Conservation (phyloP, 2,329 filamentous ascomycete genomes). For the Pseudonectria buxi region DNA sequence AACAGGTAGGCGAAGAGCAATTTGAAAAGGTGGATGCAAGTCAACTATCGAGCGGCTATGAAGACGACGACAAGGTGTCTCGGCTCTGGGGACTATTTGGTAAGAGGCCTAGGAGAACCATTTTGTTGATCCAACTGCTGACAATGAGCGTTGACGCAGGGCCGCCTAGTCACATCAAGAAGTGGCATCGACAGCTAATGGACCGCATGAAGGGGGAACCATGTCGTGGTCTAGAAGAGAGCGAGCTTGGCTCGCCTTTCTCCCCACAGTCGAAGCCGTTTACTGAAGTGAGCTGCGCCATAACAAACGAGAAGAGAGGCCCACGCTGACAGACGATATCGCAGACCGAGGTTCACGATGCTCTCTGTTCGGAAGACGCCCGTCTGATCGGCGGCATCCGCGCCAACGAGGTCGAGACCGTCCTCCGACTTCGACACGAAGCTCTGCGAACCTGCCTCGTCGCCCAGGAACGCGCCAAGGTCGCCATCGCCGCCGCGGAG, state of each 20-base stretch:
- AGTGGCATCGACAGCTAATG: constrained; percentile 5
- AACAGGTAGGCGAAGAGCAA: too few species aligned
- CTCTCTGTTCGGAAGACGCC: constrained; percentile 13
- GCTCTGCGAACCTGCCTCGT: constrained; percentile 8
- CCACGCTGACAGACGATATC: constrained; percentile 1
- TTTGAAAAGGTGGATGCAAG: too few species aligned
- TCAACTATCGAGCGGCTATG: too few species aligned
- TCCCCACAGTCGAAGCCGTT: constrained; percentile 7
- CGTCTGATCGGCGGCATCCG: constrained; percentile 17
- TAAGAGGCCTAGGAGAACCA: not conserved
- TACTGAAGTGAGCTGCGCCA: constrained; percentile 10
- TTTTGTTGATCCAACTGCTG: not conserved
- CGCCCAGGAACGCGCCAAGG: constrained; percentile 1
- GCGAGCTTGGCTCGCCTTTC: not conserved
- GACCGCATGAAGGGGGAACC: not conserved
- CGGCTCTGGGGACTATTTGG: too few species aligned
- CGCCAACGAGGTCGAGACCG: constrained; percentile 6
- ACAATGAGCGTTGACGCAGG: not conserved
- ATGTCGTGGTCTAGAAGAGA: not conserved
- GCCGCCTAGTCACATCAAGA: constrained; percentile 1
- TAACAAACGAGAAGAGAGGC: too few species aligned
- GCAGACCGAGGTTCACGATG: constrained; percentile 13
- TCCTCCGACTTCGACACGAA: constrained; percentile 14
- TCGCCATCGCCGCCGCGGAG: constrained; percentile 1
- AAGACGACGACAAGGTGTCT: too few species aligned